Evolutionary conservation across 2,329 filamentous ascomycete species (phyloP), one percentile per base, ranked within the genome.

Genomic region (Simplicillium aogashimaense): DNA sequence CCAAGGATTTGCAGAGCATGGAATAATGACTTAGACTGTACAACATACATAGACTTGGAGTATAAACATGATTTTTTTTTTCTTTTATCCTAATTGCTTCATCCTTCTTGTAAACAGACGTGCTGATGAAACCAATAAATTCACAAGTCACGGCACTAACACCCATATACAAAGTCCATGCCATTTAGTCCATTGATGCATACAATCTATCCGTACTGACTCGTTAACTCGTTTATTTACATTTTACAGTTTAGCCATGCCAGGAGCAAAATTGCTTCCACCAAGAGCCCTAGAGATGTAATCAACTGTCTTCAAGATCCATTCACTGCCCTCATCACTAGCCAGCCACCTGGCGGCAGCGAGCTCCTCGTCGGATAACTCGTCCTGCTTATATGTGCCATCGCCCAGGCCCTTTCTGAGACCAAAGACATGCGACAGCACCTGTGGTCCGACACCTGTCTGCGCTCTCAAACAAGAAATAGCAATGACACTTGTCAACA

Each of bases 391-490:
- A 61, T 70, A 71, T 15, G 65, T 67, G 1, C 81, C 83, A 57
- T 87, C 80, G 47, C 83, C 77, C 38, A 83, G 69, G 1, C 78
- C 83, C 65, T 92, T 92, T 43, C 83, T 63, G 60, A 94, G 55
- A 0, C 86, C 86, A 63, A 88, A 90, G 0, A 92, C 70, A 60
- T 94, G 86, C 48, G 81, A 86, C 14, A 83, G 63, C 11, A 94
- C 84, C 66, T 92, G 86, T 1, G 86, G 86, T 0, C 79, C 86
- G 0, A 92, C 86, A 1, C 86, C 86, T 9, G 82, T 84, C 67
- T 92, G 86, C 35, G 86, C 74, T 3, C 86, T 65, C 56, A 94
- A 57, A 52, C 84, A 88, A 5, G 84, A 70, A 25, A 94, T 72
- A 0, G 83, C 86, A 4, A 88, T 70, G 11, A 92, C 59, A 40